These are phyloP conservation scores for Phycomyces blakesleeanus DNA, from an alignment of 192 early-diverging fungal genomes.

Conservation along the genomic window DNA sequence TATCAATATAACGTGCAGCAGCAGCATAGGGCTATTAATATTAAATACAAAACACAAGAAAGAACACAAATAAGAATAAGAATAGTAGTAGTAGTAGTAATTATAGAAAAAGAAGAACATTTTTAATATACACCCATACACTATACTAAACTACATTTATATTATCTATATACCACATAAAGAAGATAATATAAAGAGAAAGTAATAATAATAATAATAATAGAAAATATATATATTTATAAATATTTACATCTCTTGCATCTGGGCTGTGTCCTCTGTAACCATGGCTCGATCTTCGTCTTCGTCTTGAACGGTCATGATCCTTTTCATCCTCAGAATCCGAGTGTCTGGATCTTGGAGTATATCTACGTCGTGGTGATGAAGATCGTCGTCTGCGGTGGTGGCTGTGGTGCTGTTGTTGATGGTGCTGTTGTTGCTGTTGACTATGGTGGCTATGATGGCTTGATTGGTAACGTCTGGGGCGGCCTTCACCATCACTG, in stretches of 20 bases:
- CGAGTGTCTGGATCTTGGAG: slow-evolving; percentile 3
- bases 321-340: slow-evolving; percentile 17
- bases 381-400: slow-evolving; percentile 2
- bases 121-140: no score
- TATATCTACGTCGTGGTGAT: background rate
- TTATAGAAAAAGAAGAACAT: no score
- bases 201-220: background rate
- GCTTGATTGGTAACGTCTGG: background rate
- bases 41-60: no score
- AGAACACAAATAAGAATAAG: no score
- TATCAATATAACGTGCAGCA: slow-evolving; percentile 47
- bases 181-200: background rate
- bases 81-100: no score
- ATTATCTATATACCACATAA: no score
- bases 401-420: no score
- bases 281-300: slow-evolving; percentile 8
- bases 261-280: slow-evolving; percentile 12
- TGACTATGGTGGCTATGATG: background rate
- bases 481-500: background rate
- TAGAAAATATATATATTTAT: no score
- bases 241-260: background rate
- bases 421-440: no score
- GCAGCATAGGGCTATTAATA: slow-evolving; percentile 36
- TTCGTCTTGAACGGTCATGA: background rate
- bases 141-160: no score